Evolutionary conservation across 148 eudicot species (phyloP).

Genomic region (Beta vulgaris): DNA sequence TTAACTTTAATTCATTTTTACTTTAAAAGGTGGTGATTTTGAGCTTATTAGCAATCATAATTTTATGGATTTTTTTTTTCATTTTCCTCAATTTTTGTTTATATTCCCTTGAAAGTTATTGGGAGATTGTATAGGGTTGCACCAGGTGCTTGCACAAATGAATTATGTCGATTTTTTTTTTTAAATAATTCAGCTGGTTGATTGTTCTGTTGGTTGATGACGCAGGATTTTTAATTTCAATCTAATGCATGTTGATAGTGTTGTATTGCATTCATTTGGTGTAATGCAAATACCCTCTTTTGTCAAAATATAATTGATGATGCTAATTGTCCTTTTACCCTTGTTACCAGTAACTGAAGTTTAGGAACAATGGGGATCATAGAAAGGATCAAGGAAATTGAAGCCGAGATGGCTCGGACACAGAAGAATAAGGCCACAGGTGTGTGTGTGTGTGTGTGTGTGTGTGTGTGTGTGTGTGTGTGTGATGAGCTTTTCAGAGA

Average conservation of each 20-base stretch:
- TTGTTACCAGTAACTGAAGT: slow-evolving; percentile 24
- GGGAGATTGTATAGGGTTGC: not conserved
- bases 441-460: too few species aligned
- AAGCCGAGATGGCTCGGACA: slow-evolving; percentile 99
- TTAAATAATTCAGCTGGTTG: not conserved
- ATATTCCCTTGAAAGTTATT: too few species aligned
- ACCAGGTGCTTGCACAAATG: not conserved
- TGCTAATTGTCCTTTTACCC: not conserved
- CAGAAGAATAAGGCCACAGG: slow-evolving; percentile 99
- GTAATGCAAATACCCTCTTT: too few species aligned
- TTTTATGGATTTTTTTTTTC: not conserved
- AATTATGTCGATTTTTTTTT: not conserved
- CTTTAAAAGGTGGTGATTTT: not conserved
- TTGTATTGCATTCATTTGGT: too few species aligned
- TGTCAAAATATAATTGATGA: too few species aligned
- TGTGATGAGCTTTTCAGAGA: slow-evolving; percentile 4
- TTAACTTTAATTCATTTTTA: not conserved
- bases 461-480: too few species aligned
- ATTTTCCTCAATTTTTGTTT: not conserved
- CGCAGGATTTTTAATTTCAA: not conserved
- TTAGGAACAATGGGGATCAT: slow-evolving; percentile 78
- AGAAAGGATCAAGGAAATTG: slow-evolving; percentile 95
- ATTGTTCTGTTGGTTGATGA: not conserved
- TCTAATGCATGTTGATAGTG: not conserved
- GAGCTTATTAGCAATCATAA: not conserved